Base-by-base conservation (phyloP, 1,139 yeast genomes). In the Diutina neorugosa region DNA sequence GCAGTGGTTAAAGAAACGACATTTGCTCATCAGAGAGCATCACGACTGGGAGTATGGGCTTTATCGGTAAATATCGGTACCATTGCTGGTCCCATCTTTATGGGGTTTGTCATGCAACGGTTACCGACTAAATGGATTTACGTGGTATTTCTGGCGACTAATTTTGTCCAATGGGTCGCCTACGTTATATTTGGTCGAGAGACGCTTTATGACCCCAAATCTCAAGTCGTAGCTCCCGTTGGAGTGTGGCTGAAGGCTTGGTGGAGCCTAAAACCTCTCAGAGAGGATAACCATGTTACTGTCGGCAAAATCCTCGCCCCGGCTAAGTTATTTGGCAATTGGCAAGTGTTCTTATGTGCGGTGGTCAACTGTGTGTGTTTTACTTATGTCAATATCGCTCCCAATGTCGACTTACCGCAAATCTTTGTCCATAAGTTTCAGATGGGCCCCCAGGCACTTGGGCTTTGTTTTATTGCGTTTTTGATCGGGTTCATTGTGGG, bases 1-100 rank as follows among this genome's bases (percentile, higher is more conserved):
- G 37, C 50, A 4, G 50, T 46, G 21, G 50, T 46, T 27, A 46
- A 46, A 16, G 50, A 46, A 27, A 46, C 50, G 16, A 46, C 50
- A 7, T 46, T 46, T 27, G 31, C 50, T 11, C 50, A 46, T 19
- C 50, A 46, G 27, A 11, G 50, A 12, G 50, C 50, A 3, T 23
- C 37, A n/a, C 37, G 50, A 8, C 27, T 34, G 16, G 50, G 50
- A 20, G 50, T 46, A 16, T 46, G 50, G 50, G 50, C 40, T n/a
- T 9, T 46, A 3, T 46, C 50, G 14, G 50, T 46, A 12, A 46
- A 46, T 27, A 23, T 46, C 37, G 50, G 50, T 11, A 46, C 50
- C 21, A 46, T 46, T 27, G 50, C 50, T 16, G 50, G 50, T n/a
- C 50, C 50, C 21, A 46, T 46, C 11, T 46, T 46, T 27, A 46